These are phyloP conservation scores for Amanita phalloides DNA, from an alignment of 768 basidiomycete genomes.

Conservation along the genomic window DNA sequence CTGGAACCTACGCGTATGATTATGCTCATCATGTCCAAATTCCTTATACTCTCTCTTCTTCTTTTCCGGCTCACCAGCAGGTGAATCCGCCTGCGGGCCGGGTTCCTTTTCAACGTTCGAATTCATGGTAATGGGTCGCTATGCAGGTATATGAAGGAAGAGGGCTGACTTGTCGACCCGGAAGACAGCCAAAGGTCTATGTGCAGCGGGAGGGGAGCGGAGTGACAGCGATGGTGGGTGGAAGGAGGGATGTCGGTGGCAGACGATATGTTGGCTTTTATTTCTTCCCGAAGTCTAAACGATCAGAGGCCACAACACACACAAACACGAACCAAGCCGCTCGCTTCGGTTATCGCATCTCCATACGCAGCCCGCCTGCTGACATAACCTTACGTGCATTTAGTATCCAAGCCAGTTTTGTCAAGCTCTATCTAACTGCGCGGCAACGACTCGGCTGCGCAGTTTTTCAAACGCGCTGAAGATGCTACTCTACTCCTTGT, in stretches of 20 bases:
- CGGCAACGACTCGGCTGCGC: not conserved
- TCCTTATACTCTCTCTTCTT: conserved; percentile 85
- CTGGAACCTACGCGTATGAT: conserved; percentile 50
- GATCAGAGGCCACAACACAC: conserved; percentile 14
- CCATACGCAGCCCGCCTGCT: no score
- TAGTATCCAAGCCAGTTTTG: not conserved
- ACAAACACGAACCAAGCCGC: conserved; percentile 11
- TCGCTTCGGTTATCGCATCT: not conserved
- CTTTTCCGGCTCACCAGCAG: conserved; percentile 26
- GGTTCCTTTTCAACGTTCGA: conserved; percentile 56
- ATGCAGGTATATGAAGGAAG: conserved; percentile 14
- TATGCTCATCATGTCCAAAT: conserved; percentile 62
- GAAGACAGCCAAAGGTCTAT: conserved; percentile 6
- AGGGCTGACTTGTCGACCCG: conserved; percentile 17
- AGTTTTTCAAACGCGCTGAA: not conserved
- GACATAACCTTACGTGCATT: no score
- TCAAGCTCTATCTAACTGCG: no score
- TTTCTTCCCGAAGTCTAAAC: conserved; percentile 12
- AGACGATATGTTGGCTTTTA: conserved; percentile 17
- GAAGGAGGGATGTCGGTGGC: conserved; percentile 12
- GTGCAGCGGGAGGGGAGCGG: conserved; percentile 4
- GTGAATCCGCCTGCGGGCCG: conserved; percentile 41
- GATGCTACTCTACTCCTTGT: not conserved
- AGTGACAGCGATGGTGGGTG: conserved; percentile 8
- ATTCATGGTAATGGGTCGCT: conserved; percentile 17